Base-by-base conservation (phyloP, 306 rosid species). In the Vigna hirtella region DNA sequence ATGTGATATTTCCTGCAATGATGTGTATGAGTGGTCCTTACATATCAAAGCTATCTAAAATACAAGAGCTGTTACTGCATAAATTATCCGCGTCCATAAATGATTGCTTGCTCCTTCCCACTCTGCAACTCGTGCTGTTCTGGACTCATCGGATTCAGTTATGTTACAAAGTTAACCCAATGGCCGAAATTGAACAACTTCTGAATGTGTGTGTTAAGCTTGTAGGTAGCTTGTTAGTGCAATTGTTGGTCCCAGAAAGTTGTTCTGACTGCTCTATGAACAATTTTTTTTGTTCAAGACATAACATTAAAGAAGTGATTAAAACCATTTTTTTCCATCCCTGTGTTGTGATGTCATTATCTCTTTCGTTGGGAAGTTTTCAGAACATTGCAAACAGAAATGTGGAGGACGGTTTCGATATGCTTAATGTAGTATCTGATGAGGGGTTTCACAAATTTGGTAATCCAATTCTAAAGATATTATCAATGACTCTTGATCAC, bases 241-340 rank as follows among this genome's bases (percentile, higher is more conserved):
- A 79, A 66, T 73, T 89, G 45, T 83, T 85, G 72, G 86, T 83
- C 79, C 72, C 83, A 50, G 80, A 83, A 64, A 51, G 72, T 81
- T 84, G 81, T 73, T 75, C 80, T 66, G 84, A 58, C 64, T 13
- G 48, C 61, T 53, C 79, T 69, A 43, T 68, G 75, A 79, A 75
- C 76, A 50, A 51, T 72, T 72, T 81, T 50, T 56, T 70, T 76
- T 63, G 87, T 26, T 83, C 93, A 85, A 84, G 79, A 68, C 79
- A 55, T 56, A 84, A 77, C 77, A 72, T 85, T 62, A 88, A 79
- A 66, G 91, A 87, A 84, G 90, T 87, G 70, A 88, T 74, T 59
- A 81, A 85, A 86, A 87, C 89, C 53, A 87, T 91, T 66, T 87
- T 87, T 74, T 79, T 74, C 75, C 97, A 92, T 87, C 95, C 97